phyloP scores from a whole-genome alignment of 768 basidiomycete species.

The Mycena venus region DNA sequence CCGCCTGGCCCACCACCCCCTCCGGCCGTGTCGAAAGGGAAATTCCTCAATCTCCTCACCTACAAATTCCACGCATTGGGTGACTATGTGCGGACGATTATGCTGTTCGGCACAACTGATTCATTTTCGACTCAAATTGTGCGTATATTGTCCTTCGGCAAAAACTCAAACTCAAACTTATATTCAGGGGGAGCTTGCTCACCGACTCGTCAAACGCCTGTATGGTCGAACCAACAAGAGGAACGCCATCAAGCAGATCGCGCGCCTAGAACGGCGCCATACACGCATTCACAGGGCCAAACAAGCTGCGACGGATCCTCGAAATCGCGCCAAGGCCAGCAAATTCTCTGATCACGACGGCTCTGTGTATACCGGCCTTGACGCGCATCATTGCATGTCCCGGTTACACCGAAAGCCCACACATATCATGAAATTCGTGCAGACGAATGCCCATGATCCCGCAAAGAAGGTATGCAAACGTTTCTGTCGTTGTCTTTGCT shows the following conservation, averaged over 20 bases:
- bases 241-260: constrained; percentile 41
- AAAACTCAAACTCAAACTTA: too few species aligned
- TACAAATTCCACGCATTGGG: constrained; percentile 48
- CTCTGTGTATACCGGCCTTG: background rate
- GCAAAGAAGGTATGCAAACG: too few species aligned
- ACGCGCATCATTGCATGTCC: background rate
- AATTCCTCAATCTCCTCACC: constrained; percentile 37
- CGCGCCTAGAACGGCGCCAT: constrained; percentile 29
- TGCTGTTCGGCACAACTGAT: constrained; percentile 41
- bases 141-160: too few species aligned
- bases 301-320: constrained; percentile 34
- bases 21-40: constrained; percentile 30
- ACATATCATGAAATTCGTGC: background rate
- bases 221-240: constrained; percentile 52
- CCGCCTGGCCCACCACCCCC: background rate
- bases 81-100: constrained; percentile 41
- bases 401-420: background rate
- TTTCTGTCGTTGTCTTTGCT: too few species aligned
- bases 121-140: constrained; percentile 53
- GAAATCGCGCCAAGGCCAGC: background rate
- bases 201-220: constrained; percentile 49
- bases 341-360: constrained; percentile 6
- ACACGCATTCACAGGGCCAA: background rate
- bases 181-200: constrained; percentile 54
- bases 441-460: background rate